Conservation (phyloP, 176 grass and related monocot genomes). For the Ananas comosus region DNA sequence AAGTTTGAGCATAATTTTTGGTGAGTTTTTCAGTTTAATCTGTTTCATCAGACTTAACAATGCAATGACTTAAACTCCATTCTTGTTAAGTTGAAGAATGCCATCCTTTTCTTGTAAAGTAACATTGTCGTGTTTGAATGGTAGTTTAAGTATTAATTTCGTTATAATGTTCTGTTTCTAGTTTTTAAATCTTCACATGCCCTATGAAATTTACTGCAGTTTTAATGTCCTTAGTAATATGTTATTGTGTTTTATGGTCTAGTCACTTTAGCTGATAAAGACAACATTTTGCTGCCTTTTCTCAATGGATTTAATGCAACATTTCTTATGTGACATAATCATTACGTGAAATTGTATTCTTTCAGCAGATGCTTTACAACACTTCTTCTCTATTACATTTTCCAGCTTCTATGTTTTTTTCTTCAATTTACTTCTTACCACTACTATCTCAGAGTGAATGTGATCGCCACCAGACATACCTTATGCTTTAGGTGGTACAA, state of each 20-base stretch:
- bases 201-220: not conserved
- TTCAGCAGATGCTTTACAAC: not conserved
- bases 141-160: not conserved
- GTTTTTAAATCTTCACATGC: not conserved
- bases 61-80: not conserved
- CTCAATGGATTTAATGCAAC: not conserved
- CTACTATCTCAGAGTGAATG: no score
- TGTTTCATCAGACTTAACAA: not conserved
- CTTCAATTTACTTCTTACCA: no score
- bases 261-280: no score
- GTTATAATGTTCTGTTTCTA: not conserved
- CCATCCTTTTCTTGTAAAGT: not conserved
- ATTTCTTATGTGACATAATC: not conserved
- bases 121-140: not conserved
- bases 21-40: not conserved
- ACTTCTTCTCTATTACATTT: not conserved
- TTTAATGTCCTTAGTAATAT: not conserved
- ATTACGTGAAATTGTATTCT: not conserved
- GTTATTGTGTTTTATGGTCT: not conserved
- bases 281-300: no score
- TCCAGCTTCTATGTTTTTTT: no score
- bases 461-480: no score
- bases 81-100: not conserved
- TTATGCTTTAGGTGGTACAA: not conserved
- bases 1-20: not conserved